Conservation (phyloP, 2,329 filamentous ascomycete genomes). For the Fusarium sp. region DNA sequence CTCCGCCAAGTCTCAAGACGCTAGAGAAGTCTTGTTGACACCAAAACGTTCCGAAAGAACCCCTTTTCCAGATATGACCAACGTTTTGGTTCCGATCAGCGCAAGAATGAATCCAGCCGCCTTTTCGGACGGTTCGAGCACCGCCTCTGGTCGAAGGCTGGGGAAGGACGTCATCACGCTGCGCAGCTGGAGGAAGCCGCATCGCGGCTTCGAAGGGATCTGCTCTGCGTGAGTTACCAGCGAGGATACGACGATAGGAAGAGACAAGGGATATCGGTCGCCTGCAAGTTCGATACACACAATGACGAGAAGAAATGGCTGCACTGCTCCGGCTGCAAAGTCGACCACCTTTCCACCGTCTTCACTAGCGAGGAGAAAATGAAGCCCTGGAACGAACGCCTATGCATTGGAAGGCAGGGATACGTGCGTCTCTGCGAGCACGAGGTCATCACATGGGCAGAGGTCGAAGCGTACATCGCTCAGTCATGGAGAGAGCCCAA, state of each 20-base stretch:
- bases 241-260: neutral
- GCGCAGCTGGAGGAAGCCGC: neutral
- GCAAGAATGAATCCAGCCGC: neutral
- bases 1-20: neutral
- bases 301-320: neutral
- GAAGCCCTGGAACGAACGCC: neutral
- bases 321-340: neutral
- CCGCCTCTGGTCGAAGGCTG: neutral
- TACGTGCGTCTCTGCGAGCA: slow-evolving; percentile 1
- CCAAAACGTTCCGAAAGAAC: neutral
- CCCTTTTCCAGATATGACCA: neutral
- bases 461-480: neutral
- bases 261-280: neutral
- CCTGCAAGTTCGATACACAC: neutral
- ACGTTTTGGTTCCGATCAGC: neutral
- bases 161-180: no score
- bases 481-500: neutral
- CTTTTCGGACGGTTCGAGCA: neutral
- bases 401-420: neutral
- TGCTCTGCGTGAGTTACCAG: neutral
- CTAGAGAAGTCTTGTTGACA: neutral
- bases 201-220: neutral
- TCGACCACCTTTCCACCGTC: neutral
- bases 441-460: neutral
- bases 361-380: neutral